Evolutionary conservation across 352 stramenopile genomes (phyloP).

Genomic region (Phytophthora ramorum): DNA sequence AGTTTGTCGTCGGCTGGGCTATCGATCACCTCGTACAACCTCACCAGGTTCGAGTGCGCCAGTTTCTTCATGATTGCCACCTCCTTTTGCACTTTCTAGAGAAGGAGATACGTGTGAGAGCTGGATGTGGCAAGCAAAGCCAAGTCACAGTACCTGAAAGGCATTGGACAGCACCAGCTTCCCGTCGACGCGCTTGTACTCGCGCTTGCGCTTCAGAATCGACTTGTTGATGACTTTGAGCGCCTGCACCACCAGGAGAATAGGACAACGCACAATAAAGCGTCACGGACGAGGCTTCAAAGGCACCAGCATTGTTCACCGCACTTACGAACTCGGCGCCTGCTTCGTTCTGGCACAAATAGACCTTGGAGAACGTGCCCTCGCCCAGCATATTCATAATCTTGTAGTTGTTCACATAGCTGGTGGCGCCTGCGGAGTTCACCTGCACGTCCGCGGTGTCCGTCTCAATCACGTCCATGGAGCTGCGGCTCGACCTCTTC

Average conservation of each 20-base stretch:
- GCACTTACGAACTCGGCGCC: constrained; percentile 62
- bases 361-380: constrained; percentile 84
- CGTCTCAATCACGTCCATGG: constrained; percentile 72
- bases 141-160: constrained; percentile 42
- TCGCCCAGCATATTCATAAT: constrained; percentile 70
- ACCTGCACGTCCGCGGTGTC: constrained; percentile 64
- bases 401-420: constrained; percentile 80
- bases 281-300: background rate
- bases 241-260: constrained; percentile 43
- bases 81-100: constrained; percentile 81
- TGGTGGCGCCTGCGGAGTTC: constrained; percentile 62
- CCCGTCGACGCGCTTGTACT: constrained; percentile 81
- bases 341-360: constrained; percentile 58
- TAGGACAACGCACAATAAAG: background rate
- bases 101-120: background rate
- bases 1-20: constrained; percentile 79
- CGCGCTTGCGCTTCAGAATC: constrained; percentile 84
- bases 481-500: background rate
- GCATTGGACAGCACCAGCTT: constrained; percentile 83
- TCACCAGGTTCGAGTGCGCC: constrained; percentile 68
- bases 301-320: background rate
- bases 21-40: constrained; percentile 85
- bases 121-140: background rate
- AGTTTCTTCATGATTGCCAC: constrained; percentile 90
- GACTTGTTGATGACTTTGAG: constrained; percentile 90